Base-by-base conservation (phyloP, 1,139 yeast genomes). In the Diutina siamensis region DNA sequence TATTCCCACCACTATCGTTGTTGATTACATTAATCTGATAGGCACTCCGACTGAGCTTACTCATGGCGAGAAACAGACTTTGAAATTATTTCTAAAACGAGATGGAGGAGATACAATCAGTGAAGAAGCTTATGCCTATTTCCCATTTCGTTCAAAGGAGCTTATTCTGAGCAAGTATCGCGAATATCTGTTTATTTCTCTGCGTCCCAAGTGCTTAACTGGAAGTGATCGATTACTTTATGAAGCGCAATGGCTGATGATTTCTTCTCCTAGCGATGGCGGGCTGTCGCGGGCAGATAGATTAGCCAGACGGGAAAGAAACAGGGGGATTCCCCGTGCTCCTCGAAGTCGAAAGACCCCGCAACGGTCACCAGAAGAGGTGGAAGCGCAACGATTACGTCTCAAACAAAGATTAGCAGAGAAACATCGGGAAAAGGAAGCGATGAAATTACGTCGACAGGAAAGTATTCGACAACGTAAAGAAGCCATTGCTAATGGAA, bases 201-300 rank as follows among this genome's bases (percentile, higher is more conserved):
- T 7, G 32, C 31, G 32, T 4, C 42, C n/a, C 9, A n/a, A n/a
- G 4, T 13, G 5, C 12, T 38, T 38, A 12, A 25, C 21, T 9
- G 17, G 22, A 8, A 10, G n/a, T 8, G 42, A 38, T 9, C 19
- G 15, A 13, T 25, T 38, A 1, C 20, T 38, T 3, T 38, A 38
- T 27, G 42, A 38, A 17, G 42, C 42, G n/a, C 19, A 38, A 17
- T 38, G 42, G 42, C 28, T 38, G 32, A 25, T 25, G n/a, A 10
- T 38, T 17, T 10, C 19, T 4, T n/a, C 32, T 4, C 13, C 38
- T n/a, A 20, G 20, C 13, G 22, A 21, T n/a, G 33, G 13, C 20
- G 33, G 21, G 7, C 31, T 25, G 42, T 25, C 33, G 42, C 42
- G 42, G 7, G 42, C 31, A 25, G 4, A 19, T 7, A 25, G 42